These are phyloP conservation scores for Ascochyta pisi DNA, from an alignment of 2,329 filamentous ascomycete species.

Conservation along the genomic window DNA sequence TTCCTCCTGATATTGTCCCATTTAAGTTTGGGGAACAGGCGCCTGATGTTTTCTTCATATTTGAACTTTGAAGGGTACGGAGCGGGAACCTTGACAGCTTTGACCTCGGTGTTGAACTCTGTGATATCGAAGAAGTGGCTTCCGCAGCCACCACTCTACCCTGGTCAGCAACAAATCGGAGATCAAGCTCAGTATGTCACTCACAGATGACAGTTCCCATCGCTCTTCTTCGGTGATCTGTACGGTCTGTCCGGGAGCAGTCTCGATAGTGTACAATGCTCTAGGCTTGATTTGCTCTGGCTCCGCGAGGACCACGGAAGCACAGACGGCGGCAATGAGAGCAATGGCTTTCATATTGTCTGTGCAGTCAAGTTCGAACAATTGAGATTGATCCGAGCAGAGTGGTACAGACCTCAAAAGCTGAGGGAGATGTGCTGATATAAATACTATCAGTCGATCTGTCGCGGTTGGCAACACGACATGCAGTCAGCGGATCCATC, in stretches of 20 bases:
- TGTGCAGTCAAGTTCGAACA: not conserved
- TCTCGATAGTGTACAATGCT: constrained; percentile 74
- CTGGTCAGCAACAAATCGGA: not conserved
- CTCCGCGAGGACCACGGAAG: constrained; percentile 20
- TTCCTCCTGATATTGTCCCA: constrained; percentile 29
- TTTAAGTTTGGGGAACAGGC: constrained; percentile 22
- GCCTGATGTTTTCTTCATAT: constrained; percentile 19
- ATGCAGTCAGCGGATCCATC: constrained; percentile 12
- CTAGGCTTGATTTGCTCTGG: constrained; percentile 21
- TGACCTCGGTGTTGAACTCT: constrained; percentile 23
- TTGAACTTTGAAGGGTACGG: constrained; percentile 25
- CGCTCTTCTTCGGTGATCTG: constrained; percentile 93
- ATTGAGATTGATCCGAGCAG: not conserved
- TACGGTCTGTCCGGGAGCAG: constrained; percentile 75
- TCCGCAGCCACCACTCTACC: constrained; percentile 25
- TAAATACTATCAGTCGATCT: not conserved
- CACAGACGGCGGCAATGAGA: constrained; percentile 19
- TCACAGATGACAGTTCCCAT: constrained; percentile 80
- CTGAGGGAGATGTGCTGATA: not conserved
- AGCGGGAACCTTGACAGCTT: constrained; percentile 18
- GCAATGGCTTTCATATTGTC: constrained; percentile 12
- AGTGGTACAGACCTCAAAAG: not conserved
- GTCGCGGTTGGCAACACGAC: not conserved
- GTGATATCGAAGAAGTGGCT: constrained; percentile 34
- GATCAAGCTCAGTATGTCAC: not conserved